Evolutionary conservation across 106 monocot genomes (phyloP).

Genomic region (Allium cepa): DNA sequence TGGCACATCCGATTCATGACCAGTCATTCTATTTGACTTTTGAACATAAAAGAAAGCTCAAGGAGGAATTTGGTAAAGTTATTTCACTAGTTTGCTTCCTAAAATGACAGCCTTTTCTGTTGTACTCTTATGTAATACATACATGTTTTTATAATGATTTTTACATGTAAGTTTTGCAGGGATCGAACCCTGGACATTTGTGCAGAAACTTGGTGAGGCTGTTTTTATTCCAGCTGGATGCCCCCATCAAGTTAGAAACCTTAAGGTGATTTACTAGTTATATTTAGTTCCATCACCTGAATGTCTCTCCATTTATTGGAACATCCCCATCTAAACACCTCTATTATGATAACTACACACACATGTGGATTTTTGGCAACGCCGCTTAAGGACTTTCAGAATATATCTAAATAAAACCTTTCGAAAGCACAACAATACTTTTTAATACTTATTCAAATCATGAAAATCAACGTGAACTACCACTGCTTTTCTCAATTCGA

Average conservation of each 20-base stretch:
- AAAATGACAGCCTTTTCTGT: not conserved
- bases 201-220: conserved; percentile 82
- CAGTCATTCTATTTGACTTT: conserved; percentile 68
- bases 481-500: too few species aligned
- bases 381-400: too few species aligned
- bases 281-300: too few species aligned
- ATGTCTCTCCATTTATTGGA: too few species aligned
- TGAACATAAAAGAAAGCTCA: conserved; percentile 74
- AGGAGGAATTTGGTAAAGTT: conserved; percentile 74
- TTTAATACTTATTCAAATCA: too few species aligned
- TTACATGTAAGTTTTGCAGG: conserved; percentile 26
- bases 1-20: conserved; percentile 78
- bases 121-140: not conserved
- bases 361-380: too few species aligned
- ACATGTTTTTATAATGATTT: not conserved
- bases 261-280: conserved; percentile 35
- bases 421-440: too few species aligned
- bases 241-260: conserved; percentile 91
- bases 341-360: too few species aligned
- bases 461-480: too few species aligned
- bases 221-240: conserved; percentile 94
- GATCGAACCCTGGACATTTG: conserved; percentile 89
- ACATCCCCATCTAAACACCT: too few species aligned
- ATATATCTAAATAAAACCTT: too few species aligned
- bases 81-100: not conserved